Base-by-base conservation (phyloP, 2,329 filamentous ascomycete genomes). In the Malbranchea zuffiana region DNA sequence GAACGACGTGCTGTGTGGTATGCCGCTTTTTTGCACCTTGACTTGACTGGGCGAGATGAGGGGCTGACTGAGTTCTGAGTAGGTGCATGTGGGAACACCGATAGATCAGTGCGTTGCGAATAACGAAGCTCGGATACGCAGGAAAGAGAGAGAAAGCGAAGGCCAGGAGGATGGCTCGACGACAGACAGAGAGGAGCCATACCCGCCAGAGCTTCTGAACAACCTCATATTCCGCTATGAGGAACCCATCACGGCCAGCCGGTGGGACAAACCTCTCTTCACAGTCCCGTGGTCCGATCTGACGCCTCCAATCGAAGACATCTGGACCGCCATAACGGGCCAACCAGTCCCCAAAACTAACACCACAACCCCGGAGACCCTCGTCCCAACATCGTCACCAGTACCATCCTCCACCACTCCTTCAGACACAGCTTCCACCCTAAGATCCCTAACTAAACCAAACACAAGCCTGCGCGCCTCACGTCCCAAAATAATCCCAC, bases 161-260 rank as follows among this genome's bases (percentile, higher is more conserved):
- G 8, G 12, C 6, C 15, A 37, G 17, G 27, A 35, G 12, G 25
- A 18, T 6, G 10, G 19, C 6, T 7, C 17, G 15, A 28, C 35
- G 18, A 42, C 39, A 13, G 45, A 51, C 23, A 25, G 39, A 7
- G 57, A 60, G 44, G 55, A 60, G 47, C 50, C 47, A 2, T 78
- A 78, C 47, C 63, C 65, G 0, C 52, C 68, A 4, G 69, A 72
- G 11, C 67, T 75, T 36, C 74, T 78, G 47, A 66, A 74, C 44
- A 78, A 78, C 49, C 67, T 80, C 28, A 67, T 77, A 47, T 78
- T 75, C 56, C 66, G 75, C 41, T 79, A 78, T 51, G 75, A 80
- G 58, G 75, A 78, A 57, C 75, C 75, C n/a, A 75, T 73, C 50
- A 74, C 71, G 24, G 73, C 77, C 65, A 74, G 65, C 32, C 66